Conservation (phyloP, 1,284 basidiomycete genomes). For the Chondrostereum purpureum region DNA sequence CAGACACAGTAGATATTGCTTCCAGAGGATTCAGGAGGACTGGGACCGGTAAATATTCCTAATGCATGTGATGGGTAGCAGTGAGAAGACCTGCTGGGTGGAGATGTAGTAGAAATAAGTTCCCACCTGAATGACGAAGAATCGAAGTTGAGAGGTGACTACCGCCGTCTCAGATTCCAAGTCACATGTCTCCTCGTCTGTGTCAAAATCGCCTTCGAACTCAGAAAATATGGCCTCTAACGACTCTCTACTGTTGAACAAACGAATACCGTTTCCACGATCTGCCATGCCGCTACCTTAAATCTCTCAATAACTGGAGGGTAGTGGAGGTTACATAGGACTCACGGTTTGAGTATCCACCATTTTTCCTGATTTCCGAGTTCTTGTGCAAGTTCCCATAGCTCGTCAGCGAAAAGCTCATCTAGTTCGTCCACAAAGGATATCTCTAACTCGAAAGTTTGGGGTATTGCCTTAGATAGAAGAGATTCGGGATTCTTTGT, state of each 20-base stretch:
- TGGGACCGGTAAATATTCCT: constrained; percentile 82
- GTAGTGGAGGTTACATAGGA: constrained; percentile 8
- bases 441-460: constrained; percentile 85
- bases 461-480: constrained; percentile 57
- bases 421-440: constrained; percentile 94
- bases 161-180: constrained; percentile 46
- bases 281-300: constrained; percentile 81
- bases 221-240: constrained; percentile 77
- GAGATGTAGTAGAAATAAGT: constrained; percentile 5
- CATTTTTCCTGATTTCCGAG: constrained; percentile 56
- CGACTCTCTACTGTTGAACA: constrained; percentile 78
- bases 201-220: constrained; percentile 60
- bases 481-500: constrained; percentile 62
- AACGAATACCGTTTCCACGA: constrained; percentile 88
- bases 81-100: constrained; percentile 7
- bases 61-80: no score
- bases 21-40: constrained; percentile 71
- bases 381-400: constrained; percentile 77
- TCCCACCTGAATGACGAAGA: constrained; percentile 92
- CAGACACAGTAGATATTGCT: no score
- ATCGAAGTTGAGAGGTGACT: constrained; percentile 81
- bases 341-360: constrained; percentile 90
- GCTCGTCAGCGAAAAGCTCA: constrained; percentile 88
- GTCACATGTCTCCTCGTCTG: constrained; percentile 20
- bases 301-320: constrained; percentile 2